Conservation (phyloP, 768 basidiomycete genomes). For the Rhizopogon rudus region DNA sequence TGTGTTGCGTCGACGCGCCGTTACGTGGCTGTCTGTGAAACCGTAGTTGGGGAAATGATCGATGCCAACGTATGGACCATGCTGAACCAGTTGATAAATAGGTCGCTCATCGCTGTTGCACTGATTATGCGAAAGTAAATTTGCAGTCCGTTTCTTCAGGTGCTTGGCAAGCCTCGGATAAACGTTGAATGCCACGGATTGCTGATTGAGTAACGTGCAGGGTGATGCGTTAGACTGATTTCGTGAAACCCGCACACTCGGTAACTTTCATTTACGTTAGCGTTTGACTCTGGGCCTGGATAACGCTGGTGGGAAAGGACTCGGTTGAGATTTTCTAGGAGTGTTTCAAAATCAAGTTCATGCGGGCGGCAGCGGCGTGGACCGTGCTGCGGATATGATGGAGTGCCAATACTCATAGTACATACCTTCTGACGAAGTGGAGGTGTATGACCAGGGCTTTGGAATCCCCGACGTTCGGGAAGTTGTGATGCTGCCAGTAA, state of each 20-base stretch:
- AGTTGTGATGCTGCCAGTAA: neutral
- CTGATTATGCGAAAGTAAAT: neutral
- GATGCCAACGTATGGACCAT: no score
- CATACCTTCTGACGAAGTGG: neutral
- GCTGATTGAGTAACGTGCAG: neutral
- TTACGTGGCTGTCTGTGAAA: neutral
- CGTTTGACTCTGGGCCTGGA: no score
- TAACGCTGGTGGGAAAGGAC: neutral
- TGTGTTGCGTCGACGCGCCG: neutral
- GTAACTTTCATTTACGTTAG: no score
- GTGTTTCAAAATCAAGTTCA: neutral
- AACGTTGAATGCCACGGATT: neutral
- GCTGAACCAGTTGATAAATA: neutral
- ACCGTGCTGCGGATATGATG: neutral
- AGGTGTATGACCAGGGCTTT: neutral
- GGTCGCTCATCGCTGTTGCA: neutral
- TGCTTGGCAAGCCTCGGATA: neutral
- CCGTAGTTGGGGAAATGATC: no score
- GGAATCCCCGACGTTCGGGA: neutral
- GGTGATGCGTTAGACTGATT: neutral
- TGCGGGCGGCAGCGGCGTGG: neutral
- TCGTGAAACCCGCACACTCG: no score
- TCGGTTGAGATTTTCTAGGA: neutral
- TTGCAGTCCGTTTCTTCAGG: neutral
- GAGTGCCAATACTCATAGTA: neutral